Conservation (phyloP, 129 eudicot species). For the Pulicaria dysenterica region DNA sequence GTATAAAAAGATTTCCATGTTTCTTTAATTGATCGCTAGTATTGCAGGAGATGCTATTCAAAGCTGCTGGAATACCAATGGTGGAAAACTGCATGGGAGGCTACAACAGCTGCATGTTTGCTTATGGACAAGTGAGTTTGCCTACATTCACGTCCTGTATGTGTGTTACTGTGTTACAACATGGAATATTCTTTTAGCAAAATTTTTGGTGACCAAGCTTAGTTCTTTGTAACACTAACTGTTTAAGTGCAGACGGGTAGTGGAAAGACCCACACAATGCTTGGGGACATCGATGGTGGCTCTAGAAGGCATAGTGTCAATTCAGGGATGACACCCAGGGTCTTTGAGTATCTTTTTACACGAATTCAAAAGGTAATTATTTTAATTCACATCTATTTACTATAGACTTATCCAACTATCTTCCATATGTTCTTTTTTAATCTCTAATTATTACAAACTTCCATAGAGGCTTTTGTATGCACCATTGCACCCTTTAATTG, state of each 20-base stretch:
- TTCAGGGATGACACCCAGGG: slow-evolving; percentile 99
- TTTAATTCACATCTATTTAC: not conserved
- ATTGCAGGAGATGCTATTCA: slow-evolving; percentile 84
- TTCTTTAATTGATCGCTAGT: not conserved
- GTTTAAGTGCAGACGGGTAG: slow-evolving; percentile 80
- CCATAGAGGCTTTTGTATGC: no score
- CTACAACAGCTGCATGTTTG: slow-evolving; percentile 98
- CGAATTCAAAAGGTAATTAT: slow-evolving; percentile 85
- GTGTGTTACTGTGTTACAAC: not conserved
- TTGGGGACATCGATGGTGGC: slow-evolving; percentile 97
- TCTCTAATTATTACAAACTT: no score
- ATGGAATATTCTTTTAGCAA: not conserved
- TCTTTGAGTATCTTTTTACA: slow-evolving; percentile 88
- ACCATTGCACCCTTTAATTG: no score
- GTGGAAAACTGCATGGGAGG: slow-evolving; percentile 96
- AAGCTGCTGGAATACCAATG: slow-evolving; percentile 95
- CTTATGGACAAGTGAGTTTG: slow-evolving; percentile 94
- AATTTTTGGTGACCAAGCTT: slow-evolving; percentile 1
- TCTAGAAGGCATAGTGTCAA: slow-evolving; percentile 94
- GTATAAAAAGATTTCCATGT: not conserved
- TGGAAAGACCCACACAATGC: slow-evolving; percentile 99
- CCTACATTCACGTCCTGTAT: not conserved
- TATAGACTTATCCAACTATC: not conserved
- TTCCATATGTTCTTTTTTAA: not conserved
- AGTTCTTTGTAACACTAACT: not conserved